Conservation (phyloP, 257 asterid genomes). For the Scutellaria baicalensis region DNA sequence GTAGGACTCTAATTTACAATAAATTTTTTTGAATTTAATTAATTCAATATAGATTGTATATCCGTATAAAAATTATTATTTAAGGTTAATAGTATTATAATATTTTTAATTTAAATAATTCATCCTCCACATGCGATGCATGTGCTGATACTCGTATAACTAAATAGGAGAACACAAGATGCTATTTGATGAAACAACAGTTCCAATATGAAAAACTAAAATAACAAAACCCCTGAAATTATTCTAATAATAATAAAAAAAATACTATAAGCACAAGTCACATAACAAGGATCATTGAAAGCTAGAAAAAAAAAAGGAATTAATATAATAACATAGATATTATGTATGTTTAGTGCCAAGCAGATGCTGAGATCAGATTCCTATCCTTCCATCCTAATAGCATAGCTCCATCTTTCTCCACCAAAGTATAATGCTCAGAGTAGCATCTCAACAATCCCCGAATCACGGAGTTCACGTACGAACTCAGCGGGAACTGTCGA, state of each 20-base stretch:
- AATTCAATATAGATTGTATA: no score
- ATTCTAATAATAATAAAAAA: not conserved
- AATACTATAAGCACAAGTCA: no score
- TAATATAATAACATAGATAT: not conserved
- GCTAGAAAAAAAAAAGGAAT: not conserved
- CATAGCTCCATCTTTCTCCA: conserved; percentile 81
- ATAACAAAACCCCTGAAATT: not conserved
- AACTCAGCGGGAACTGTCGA: conserved; percentile 50
- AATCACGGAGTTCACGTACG: conserved; percentile 78
- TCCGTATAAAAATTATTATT: no score
- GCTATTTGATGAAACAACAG: not conserved
- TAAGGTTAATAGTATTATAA: no score
- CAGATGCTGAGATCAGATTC: conserved; percentile 80
- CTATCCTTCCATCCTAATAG: conserved; percentile 85
- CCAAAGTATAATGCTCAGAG: conserved; percentile 66
- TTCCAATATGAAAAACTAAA: not conserved
- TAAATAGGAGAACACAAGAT: not conserved
- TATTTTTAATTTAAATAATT: no score
- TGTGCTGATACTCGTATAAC: no score
- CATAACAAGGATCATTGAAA: not conserved
- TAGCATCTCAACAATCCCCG: conserved; percentile 57
- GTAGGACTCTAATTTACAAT: no score
- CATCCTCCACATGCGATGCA: no score
- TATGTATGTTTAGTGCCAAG: conserved; percentile 51
- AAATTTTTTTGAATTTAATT: no score